phyloP scores from a whole-genome alignment of 345 rosid genomes.

The Populus pruinosa region DNA sequence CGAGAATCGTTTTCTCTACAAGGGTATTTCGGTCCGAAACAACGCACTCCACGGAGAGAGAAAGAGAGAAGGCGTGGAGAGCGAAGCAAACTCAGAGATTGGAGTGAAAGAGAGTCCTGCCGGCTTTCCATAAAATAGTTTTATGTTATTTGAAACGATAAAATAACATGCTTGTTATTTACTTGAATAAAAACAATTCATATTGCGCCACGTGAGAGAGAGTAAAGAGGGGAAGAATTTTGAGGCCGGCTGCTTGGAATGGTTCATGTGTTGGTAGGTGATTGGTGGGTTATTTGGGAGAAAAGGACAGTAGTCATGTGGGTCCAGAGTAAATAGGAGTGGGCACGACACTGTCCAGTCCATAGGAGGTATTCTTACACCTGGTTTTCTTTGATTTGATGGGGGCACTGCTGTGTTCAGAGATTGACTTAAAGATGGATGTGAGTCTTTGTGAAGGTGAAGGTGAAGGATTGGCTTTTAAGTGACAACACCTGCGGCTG shows the following conservation, averaged over 20 bases:
- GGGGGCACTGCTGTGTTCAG: too few relatives aligned
- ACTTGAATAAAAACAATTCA: conserved; percentile 11
- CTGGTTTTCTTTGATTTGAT: too few relatives aligned
- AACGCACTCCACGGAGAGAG: background rate
- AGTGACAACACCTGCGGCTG: too few relatives aligned
- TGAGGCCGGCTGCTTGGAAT: background rate
- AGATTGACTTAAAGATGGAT: too few relatives aligned
- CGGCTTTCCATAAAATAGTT: conserved; percentile 5
- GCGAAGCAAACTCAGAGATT: conserved; percentile 14
- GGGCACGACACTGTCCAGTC: too few relatives aligned
- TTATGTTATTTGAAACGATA: conserved; percentile 15
- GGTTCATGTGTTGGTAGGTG: background rate
- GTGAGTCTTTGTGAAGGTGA: too few relatives aligned
- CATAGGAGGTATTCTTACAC: too few relatives aligned
- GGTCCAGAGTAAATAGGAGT: too few relatives aligned
- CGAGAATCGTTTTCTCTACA: background rate
- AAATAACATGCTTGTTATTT: background rate
- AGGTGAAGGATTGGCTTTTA: too few relatives aligned
- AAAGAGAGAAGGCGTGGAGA: background rate
- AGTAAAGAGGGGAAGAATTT: background rate
- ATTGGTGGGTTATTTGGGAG: conserved; percentile 8
- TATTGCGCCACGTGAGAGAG: background rate
- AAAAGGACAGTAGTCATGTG: background rate
- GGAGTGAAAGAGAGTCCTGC: background rate
- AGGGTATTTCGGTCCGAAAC: conserved; percentile 10